Evolutionary conservation across 176 grass and related monocot genomes (phyloP).

Genomic region (Lolium rigidum): DNA sequence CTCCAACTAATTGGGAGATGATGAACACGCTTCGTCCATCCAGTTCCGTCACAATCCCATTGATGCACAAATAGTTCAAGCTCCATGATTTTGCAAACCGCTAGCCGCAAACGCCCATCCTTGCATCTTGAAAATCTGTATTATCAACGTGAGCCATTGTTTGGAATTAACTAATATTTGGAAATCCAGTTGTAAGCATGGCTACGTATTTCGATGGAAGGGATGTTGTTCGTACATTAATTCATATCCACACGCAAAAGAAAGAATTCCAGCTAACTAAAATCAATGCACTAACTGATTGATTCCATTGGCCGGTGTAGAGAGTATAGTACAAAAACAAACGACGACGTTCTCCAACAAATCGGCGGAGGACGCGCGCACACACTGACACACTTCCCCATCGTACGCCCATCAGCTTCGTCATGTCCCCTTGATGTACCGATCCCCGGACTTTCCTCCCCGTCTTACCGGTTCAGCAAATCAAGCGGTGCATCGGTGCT

Average conservation of each 20-base stretch:
- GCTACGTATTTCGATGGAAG: neutral
- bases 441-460: neutral
- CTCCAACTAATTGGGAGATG: neutral
- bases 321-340: neutral
- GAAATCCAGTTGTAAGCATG: neutral
- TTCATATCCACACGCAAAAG: neutral
- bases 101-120: neutral
- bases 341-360: slow-evolving; percentile 8
- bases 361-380: slow-evolving; percentile 2
- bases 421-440: neutral
- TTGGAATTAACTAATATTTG: neutral
- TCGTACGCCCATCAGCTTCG: neutral
- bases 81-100: too few species aligned
- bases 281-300: neutral
- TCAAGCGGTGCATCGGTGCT: neutral
- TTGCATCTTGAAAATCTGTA: neutral
- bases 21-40: neutral
- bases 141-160: neutral
- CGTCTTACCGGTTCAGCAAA: neutral
- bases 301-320: neutral
- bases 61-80: neutral
- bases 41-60: neutral
- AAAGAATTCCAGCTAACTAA: neutral
- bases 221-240: neutral
- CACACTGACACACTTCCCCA: neutral